Percentiles rank a stretch among this genome's conserved stretches.
Evolutionary conservation across 257 asterid species (phyloP).

Genomic region (Henckelia pumila): DNA sequence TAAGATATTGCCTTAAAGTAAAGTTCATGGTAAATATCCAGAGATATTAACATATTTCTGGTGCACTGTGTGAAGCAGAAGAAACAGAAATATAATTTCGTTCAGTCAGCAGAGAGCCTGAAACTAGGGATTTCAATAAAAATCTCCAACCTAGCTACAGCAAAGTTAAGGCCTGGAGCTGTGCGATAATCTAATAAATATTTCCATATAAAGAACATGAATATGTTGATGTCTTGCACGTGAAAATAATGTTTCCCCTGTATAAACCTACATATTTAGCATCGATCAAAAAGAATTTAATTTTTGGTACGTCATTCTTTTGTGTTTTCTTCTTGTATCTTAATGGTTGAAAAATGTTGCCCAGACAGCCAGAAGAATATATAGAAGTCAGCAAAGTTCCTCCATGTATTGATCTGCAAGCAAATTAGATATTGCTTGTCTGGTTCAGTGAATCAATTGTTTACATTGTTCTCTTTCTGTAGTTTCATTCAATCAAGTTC

Average conservation of each 20-base stretch:
- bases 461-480: conserved; percentile 14
- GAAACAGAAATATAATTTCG: conserved; percentile 12
- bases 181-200: conserved; percentile 12
- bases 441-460: background rate
- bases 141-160: background rate
- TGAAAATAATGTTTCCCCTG: background rate
- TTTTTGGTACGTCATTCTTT: background rate
- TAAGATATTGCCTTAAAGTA: conserved; percentile 11
- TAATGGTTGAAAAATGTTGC: conserved; percentile 3
- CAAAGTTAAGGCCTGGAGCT: conserved; percentile 4
- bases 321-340: conserved; percentile 2
- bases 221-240: background rate
- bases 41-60: background rate
- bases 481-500: conserved; percentile 8
- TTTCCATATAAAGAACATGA: conserved; percentile 12
- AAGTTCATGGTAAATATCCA: conserved; percentile 10
- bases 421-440: conserved; percentile 7
- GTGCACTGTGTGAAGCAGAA: conserved; percentile 8
- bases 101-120: conserved; percentile 1
- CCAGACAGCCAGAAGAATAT: background rate
- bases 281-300: background rate
- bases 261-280: background rate
- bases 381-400: conserved; percentile 9
- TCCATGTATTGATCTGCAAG: conserved; percentile 2
- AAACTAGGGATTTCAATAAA: background rate